Evolutionary conservation across 1,284 basidiomycete genomes (phyloP).

Genomic region (Ustilago vetiveriae): DNA sequence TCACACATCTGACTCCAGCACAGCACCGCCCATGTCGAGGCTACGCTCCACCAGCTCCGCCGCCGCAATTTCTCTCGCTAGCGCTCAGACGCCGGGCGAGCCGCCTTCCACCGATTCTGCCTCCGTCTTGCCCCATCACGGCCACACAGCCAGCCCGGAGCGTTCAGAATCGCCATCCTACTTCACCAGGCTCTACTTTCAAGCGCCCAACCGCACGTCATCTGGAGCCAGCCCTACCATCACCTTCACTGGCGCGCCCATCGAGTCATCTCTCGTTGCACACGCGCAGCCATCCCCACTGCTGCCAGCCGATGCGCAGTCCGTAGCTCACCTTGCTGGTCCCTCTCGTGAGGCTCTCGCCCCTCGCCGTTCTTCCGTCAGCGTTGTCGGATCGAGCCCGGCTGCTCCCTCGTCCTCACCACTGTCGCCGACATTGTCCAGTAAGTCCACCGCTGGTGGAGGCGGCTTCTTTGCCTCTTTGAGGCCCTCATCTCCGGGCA

Average conservation of each 20-base stretch:
- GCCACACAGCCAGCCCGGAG: constrained; percentile 27
- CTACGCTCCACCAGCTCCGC: constrained; percentile 21
- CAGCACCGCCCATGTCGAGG: constrained; percentile 13
- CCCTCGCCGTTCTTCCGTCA: constrained; percentile 16
- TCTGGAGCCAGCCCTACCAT: constrained; percentile 42
- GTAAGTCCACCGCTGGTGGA: constrained; percentile 14
- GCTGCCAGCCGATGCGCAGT: constrained; percentile 6
- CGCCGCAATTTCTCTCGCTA: constrained; percentile 2
- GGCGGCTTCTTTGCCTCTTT: constrained; percentile 47
- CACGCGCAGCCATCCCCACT: constrained; percentile 3
- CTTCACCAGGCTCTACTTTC: constrained; percentile 42
- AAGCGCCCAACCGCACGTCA: constrained; percentile 19
- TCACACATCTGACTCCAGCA: constrained; percentile 4
- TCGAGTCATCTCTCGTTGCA: constrained; percentile 12
- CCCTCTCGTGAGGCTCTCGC: constrained; percentile 1
- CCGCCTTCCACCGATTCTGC: constrained; percentile 13
- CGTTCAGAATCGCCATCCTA: constrained; percentile 42
- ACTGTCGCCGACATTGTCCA: constrained; percentile 28
- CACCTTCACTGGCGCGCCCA: constrained; percentile 42
- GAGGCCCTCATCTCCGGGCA: constrained; percentile 42
- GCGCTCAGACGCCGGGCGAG: constrained; percentile 15
- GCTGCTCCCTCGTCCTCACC: constrained; percentile 14
- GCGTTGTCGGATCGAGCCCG: constrained; percentile 11
- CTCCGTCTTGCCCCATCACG: constrained; percentile 24
- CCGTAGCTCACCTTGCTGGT: constrained; percentile 7